Percentiles rank a stretch among this genome's conserved stretches.
phyloP scores from a whole-genome alignment of 2,329 filamentous ascomycete species.

The Magnaporthiopsis rhizophila region DNA sequence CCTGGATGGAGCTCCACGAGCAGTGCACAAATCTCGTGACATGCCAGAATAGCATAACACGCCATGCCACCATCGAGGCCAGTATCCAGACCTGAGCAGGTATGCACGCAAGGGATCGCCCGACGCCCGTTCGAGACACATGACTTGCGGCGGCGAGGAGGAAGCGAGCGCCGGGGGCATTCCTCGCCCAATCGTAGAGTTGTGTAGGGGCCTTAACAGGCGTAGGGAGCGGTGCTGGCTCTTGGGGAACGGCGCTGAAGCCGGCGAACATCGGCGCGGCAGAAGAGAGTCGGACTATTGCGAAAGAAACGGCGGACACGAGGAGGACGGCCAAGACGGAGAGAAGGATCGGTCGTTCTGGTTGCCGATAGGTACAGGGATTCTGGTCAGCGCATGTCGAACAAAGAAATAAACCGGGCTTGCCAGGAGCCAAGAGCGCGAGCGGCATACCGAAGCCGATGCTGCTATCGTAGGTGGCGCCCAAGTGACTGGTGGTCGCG shows the following conservation, averaged over 20 bases:
- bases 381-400: background rate
- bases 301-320: background rate
- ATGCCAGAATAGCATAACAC: conserved; percentile 2
- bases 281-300: background rate
- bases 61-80: background rate
- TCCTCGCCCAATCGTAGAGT: background rate
- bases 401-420: background rate
- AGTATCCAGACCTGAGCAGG: background rate
- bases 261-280: background rate
- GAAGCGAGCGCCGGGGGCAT: background rate
- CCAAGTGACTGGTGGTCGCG: conserved; percentile 4
- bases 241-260: background rate
- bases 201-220: background rate
- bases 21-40: conserved; percentile 2
- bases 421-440: no score
- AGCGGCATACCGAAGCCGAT: background rate
- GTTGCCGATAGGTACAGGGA: background rate
- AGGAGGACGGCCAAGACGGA: background rate
- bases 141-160: background rate
- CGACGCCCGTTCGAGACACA: background rate
- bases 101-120: background rate
- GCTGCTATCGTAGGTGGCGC: background rate
- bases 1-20: conserved; percentile 3
- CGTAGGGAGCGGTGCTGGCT: background rate
- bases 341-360: background rate